Percentiles rank a stretch among this genome's conserved stretches.
Conservation (phyloP, 1,284 basidiomycete genomes). For the Boletus smithii region DNA sequence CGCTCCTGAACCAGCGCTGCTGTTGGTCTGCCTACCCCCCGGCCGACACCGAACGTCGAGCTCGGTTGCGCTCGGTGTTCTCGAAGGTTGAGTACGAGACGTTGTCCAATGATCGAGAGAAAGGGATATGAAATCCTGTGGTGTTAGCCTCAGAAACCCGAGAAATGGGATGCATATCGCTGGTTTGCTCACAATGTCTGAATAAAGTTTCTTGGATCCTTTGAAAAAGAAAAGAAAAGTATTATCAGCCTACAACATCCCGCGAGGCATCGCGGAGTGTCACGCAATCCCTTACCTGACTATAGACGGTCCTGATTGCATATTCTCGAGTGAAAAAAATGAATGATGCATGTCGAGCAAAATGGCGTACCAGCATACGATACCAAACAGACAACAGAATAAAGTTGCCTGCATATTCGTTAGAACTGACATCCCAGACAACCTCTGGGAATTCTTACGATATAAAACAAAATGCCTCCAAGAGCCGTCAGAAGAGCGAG, state of each 20-base stretch:
- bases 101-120: constrained; percentile 21
- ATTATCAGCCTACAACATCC: not conserved
- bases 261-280: not conserved
- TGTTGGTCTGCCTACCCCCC: constrained; percentile 18
- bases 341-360: not conserved
- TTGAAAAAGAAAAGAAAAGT: not conserved
- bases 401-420: constrained; percentile 13
- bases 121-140: constrained; percentile 14
- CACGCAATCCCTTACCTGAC: constrained; percentile 5
- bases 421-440: not conserved
- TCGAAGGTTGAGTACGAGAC: constrained; percentile 27
- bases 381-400: constrained; percentile 13
- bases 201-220: constrained; percentile 22
- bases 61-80: not conserved
- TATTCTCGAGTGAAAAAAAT: not conserved
- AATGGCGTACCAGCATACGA: constrained; percentile 21
- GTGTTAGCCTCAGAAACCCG: not conserved
- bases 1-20: not conserved
- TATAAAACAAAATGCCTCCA: constrained; percentile 20
- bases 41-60: constrained; percentile 11
- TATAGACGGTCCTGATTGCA: constrained; percentile 11
- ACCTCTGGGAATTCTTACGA: constrained; percentile 8
- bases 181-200: constrained; percentile 13
- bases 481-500: not conserved
- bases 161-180: too few relatives aligned